These are phyloP conservation scores for Pyrrhoderma noxium DNA, from an alignment of 1,284 basidiomycete species.

Conservation along the genomic window DNA sequence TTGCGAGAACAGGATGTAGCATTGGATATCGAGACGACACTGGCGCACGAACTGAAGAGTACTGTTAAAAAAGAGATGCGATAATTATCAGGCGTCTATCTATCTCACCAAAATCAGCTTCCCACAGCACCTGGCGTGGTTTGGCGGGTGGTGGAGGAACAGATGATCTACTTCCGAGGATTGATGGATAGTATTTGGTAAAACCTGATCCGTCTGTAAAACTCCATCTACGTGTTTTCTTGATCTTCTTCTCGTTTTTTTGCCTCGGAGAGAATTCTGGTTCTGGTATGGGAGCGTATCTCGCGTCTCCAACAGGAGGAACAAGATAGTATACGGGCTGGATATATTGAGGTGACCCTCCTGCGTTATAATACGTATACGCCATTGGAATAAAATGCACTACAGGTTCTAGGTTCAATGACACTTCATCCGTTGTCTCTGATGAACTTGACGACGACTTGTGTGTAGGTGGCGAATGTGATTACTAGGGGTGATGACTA, in stretches of 20 bases:
- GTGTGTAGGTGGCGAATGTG: no score
- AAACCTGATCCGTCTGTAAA: not conserved
- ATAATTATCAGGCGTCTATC: not conserved
- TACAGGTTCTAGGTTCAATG: no score
- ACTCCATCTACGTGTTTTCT: not conserved
- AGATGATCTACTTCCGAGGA: not conserved
- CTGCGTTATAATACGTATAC: not conserved
- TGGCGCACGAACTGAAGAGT: constrained; percentile 1
- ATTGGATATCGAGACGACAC: constrained; percentile 7
- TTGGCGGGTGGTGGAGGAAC: not conserved
- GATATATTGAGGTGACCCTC: not conserved
- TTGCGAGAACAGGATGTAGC: constrained; percentile 11
- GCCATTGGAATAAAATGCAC: not conserved
- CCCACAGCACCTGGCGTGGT: constrained; percentile 8
- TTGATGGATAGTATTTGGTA: not conserved
- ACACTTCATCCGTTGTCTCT: no score
- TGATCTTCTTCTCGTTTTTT: no score
- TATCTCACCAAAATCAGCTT: constrained; percentile 7
- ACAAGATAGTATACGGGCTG: not conserved
- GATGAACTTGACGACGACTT: no score
- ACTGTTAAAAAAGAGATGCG: not conserved
- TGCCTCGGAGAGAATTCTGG: no score
- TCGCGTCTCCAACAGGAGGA: not conserved
- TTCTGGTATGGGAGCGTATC: no score
- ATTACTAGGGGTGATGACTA: no score